Evolutionary conservation across 192 early-diverging fungal species (phyloP), one percentile per base, ranked within the genome.

Genomic region (Geosiphon pyriformis): DNA sequence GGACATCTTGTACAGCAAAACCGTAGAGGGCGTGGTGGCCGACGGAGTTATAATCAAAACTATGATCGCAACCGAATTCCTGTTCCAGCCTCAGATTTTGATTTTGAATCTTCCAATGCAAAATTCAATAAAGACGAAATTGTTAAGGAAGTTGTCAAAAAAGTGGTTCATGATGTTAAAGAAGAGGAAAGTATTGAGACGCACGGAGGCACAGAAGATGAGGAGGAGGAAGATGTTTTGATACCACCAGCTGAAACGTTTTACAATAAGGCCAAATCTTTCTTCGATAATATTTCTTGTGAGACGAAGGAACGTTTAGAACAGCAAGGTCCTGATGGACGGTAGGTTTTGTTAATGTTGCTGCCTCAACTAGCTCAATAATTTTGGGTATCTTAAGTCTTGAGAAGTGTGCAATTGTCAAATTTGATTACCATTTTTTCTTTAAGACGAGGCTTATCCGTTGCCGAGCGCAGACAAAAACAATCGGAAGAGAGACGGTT

Each of bases 221-320:
- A 84, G 31, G 83, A 84, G 7, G 86, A 88, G 30, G 77, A 80
- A 11, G 76, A 80, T 32, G 67, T 80, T 31, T 71, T 82, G 35
- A 80, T 79, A 37, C 76, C 83, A 20, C 76, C 80, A 1, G 76
- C 75, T 6, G 70, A 85, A 17, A 70, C 59, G 7, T 90, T 87
- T 65, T 96, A 98, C 73, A 77, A 87, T 65, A 90, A 89, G 61
- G 84, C 81, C 22, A 79, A 80, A 61, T 90, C 88, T 31, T 98
- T 98, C 80, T 98, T 98, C 83, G 96, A 97, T 74, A 90, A 97
- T 74, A 95, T 98, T 73, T 94, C 96, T 42, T 95, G 93, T 73
- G 96, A 99, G 73, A 83, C 88, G 31, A 95, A 94, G 76, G 93
- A 95, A 70, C 83, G 89, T 10, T 75, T 83, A 55, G 89, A 89